Evolutionary conservation across 257 asterid species (phyloP), one percentile per base, ranked within the genome.

Genomic region (Solanum verrucosum): DNA sequence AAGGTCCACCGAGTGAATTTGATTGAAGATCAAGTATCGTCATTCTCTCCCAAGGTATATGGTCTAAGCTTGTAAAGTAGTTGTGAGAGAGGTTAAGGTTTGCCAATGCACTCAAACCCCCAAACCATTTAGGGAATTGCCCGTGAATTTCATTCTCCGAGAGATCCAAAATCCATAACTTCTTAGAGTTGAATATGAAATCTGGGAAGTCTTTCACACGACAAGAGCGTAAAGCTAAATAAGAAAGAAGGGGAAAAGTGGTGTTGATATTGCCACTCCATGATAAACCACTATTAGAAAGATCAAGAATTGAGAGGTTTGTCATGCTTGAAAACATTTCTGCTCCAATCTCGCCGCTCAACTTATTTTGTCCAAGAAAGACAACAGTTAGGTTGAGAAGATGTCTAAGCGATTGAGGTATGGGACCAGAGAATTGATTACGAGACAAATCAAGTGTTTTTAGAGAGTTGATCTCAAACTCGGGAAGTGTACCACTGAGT

Each of bases 21-120:
- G 52, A 44, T 11, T 44, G 52, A 44, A 44, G 52, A 44, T 44
- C 52, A 44, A 44, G 52, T 44, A 44, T 0, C 52, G 0, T 0
- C 5, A 88, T 73, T 4, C 0, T 14, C 38, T 31, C 11, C 65
- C 4, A 52, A 25, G 37, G 38, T 7, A 60, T 0, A 27, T 63
- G 70, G 15, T 14, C 21, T 35, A 72, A 7, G 16, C 38, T 18
- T 15, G 84, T 38, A 84, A 85, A 33, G 16, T 8, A 29, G 52
- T 88, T 88, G 38, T 85, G 82, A 44, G 88, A 38, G n/a, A 84
- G 14, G 2, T 88, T 42, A 10, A 88, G 35, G 34, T 1, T 1
- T 1, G 0, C 23, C 35, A 88, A 10, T 12, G 16, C 6, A 74
- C 27, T 3, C 21, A 21, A 9, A 60, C 29, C 33, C 52, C 31